Conservation (phyloP, 139 green algal genomes). For the Astrephomene gubernaculifera region DNA sequence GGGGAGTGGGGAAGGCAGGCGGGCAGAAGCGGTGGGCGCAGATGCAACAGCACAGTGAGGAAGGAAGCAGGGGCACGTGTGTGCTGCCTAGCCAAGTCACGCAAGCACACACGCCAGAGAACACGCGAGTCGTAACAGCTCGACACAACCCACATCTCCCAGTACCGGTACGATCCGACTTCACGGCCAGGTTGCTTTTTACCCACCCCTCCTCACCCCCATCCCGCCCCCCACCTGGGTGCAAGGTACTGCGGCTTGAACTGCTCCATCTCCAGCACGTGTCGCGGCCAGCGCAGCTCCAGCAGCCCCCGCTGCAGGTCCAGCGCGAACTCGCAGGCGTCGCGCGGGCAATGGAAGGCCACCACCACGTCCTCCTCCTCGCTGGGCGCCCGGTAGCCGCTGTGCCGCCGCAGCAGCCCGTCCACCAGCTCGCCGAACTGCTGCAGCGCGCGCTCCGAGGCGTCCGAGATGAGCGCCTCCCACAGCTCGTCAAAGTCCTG, state of each 20-base stretch:
- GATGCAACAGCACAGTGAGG: too few relatives aligned
- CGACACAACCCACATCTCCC: too few relatives aligned
- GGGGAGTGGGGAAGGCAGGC: background rate
- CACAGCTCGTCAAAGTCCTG: conserved; percentile 46
- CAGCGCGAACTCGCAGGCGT: conserved; percentile 40
- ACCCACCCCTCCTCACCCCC: background rate
- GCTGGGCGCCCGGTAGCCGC: conserved; percentile 11
- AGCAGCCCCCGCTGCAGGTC: conserved; percentile 38
- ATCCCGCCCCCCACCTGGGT: background rate
- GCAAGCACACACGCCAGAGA: too few relatives aligned
- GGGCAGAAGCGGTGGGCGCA: too few relatives aligned
- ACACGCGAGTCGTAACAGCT: too few relatives aligned
- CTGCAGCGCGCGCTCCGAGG: conserved; percentile 13
- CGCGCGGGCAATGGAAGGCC: conserved; percentile 39
- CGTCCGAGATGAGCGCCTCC: conserved; percentile 33
- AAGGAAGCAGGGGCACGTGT: too few relatives aligned
- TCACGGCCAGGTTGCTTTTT: too few relatives aligned
- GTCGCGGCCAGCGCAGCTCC: conserved; percentile 2
- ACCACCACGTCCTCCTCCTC: conserved; percentile 34
- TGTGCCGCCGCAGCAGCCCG: conserved; percentile 3
- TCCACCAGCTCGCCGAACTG: conserved; percentile 11
- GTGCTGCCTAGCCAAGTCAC: too few relatives aligned
- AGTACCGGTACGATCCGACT: too few relatives aligned
- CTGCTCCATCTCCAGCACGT: conserved; percentile 38
- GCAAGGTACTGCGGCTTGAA: conserved; percentile 34